These are phyloP conservation scores for Fistulinella cinereoalba DNA, from an alignment of 1,284 basidiomycete genomes.

Conservation along the genomic window DNA sequence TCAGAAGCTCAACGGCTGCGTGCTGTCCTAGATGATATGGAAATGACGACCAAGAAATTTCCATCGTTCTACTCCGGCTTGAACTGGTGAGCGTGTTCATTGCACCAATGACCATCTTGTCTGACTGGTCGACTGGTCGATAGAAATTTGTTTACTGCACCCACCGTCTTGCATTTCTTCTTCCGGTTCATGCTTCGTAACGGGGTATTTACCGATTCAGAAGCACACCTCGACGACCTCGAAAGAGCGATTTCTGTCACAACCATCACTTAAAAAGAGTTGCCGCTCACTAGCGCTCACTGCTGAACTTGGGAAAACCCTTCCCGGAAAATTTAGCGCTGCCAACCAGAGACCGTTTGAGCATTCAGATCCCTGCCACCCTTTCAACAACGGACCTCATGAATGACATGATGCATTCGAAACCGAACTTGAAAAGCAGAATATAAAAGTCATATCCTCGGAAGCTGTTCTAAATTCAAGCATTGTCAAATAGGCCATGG, in stretches of 20 bases:
- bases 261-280: conserved; percentile 40
- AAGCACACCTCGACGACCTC: conserved; percentile 22
- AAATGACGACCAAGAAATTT: conserved; percentile 46
- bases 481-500: conserved; percentile 31
- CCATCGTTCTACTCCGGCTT: conserved; percentile 48
- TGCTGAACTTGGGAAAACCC: conserved; percentile 35
- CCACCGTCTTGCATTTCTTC: conserved; percentile 48
- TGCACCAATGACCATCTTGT: neutral
- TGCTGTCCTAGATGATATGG: conserved; percentile 45
- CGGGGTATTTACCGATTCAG: conserved; percentile 35
- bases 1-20: conserved; percentile 28
- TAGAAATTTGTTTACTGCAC: conserved; percentile 34
- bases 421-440: conserved; percentile 20
- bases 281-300: conserved; percentile 49
- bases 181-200: conserved; percentile 46
- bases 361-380: conserved; percentile 17
- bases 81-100: conserved; percentile 37
- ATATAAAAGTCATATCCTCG: conserved; percentile 29
- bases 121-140: conserved; percentile 27
- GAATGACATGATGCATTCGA: conserved; percentile 19
- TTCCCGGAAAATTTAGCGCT: conserved; percentile 41
- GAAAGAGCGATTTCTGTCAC: conserved; percentile 36
- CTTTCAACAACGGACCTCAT: neutral
- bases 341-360: conserved; percentile 24
- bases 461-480: conserved; percentile 29